These are phyloP conservation scores for Salvia rosmarinus DNA, from an alignment of 257 asterid genomes.

Conservation along the genomic window DNA sequence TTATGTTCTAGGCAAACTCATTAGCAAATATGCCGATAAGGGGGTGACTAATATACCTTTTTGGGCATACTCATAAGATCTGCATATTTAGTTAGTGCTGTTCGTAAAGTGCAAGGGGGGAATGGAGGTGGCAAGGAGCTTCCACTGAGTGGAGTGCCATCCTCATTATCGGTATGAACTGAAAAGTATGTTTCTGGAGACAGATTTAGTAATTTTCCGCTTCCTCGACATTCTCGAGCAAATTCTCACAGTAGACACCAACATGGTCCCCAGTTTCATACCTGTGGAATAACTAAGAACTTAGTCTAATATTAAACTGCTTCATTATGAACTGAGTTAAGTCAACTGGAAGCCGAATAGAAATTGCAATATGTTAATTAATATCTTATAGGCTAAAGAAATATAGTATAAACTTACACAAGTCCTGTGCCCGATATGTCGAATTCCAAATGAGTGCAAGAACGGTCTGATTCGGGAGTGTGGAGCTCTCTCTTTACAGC, in stretches of 20 bases:
- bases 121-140: constrained; percentile 80
- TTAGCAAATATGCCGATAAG: not conserved
- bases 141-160: constrained; percentile 79
- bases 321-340: constrained; percentile 10
- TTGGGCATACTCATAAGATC: constrained; percentile 91
- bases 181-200: constrained; percentile 82
- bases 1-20: constrained; percentile 16
- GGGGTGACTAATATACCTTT: constrained; percentile 55
- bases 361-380: constrained; percentile 6
- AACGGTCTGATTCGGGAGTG: constrained; percentile 89
- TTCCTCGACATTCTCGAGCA: constrained; percentile 75
- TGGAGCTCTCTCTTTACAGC: constrained; percentile 91
- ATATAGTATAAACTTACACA: constrained; percentile 47
- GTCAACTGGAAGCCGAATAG: not conserved
- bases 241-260: constrained; percentile 86
- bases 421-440: constrained; percentile 94
- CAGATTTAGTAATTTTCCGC: constrained; percentile 67
- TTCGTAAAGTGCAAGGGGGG: constrained; percentile 88
- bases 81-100: constrained; percentile 79
- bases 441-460: constrained; percentile 93
- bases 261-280: constrained; percentile 98
- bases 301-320: not conserved
- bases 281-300: constrained; percentile 43
- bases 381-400: not conserved
- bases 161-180: constrained; percentile 73